Evolutionary conservation across 805 yeast species (phyloP).

Genomic region (Isabelozyma heimii): DNA sequence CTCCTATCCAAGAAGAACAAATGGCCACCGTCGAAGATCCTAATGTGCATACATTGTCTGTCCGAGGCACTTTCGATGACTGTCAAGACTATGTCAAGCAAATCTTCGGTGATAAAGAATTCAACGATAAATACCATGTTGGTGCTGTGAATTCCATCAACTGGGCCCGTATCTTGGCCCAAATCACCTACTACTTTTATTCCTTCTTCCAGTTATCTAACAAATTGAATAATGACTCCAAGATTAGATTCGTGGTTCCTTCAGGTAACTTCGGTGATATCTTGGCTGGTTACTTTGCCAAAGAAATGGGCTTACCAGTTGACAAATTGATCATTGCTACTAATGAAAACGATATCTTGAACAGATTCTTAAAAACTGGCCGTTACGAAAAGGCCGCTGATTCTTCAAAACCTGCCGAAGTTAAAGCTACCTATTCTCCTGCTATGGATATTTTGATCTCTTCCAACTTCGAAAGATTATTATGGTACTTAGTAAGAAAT

Average conservation of each 20-base stretch:
- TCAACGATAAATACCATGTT: slow-evolving; percentile 85
- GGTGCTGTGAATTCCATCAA: slow-evolving; percentile 98
- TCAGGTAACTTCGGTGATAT: slow-evolving; percentile 99
- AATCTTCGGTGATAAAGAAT: slow-evolving; percentile 84
- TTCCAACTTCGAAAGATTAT: slow-evolving; percentile 91
- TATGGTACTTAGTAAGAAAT: slow-evolving; percentile 90
- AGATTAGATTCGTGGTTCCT: slow-evolving; percentile 87
- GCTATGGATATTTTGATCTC: slow-evolving; percentile 98
- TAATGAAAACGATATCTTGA: slow-evolving; percentile 90
- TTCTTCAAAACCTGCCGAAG: slow-evolving; percentile 45
- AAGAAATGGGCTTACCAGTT: slow-evolving; percentile 91
- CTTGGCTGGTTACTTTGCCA: slow-evolving; percentile 93
- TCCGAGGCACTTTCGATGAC: slow-evolving; percentile 95
- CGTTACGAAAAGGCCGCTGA: slow-evolving; percentile 69
- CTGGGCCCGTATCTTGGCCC: slow-evolving; percentile 99
- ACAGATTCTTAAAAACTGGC: slow-evolving; percentile 88
- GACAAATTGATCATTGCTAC: slow-evolving; percentile 90
- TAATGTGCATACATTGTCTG: slow-evolving; percentile 93
- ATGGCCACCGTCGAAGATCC: slow-evolving; percentile 95
- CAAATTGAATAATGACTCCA: slow-evolving; percentile 25
- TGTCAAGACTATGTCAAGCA: slow-evolving; percentile 96
- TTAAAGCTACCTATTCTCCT: slow-evolving; percentile 88
- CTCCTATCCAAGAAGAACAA: slow-evolving; percentile 97
- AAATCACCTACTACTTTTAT: slow-evolving; percentile 93
- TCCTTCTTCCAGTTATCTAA: slow-evolving; percentile 75